Evolutionary conservation across 345 rosid genomes (phyloP), one percentile per base, ranked within the genome.

Genomic region (Psidium friedrichsthalianum): DNA sequence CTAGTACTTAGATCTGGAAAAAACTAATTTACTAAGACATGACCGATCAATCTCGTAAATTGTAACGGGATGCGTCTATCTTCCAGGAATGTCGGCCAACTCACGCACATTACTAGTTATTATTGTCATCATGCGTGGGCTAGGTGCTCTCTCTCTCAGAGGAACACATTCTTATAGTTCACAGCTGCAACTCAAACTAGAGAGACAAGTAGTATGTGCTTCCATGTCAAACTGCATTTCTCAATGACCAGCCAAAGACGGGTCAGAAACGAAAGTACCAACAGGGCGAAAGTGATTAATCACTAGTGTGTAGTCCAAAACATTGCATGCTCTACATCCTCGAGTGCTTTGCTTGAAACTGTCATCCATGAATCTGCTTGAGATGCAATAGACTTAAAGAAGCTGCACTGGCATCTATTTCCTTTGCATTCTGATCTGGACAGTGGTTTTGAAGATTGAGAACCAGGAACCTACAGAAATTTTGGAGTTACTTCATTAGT

Each of bases 371-470:
- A 32, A 18, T 44, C 47, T 82, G 84, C 57, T 69, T 69, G 47
- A 69, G 24, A 36, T 16, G 76, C 59, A 74, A 27, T 20, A 74
- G 42, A 76, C 32, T 54, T 54, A 32, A 74, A 44, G 52, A 27
- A 53, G 58, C 44, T 5, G 56, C 25, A 12, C 6, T 20, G 6
- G 20, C 74, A 76, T 59, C 93, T 97, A 93, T 82, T 87, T 91
- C 87, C 98, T 93, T 85, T 89, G 94, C 92, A 92, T 89, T 91
- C 91, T 95, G 91, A 97, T 91, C 96, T 93, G 83, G 99, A 97
- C 84, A 94, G 87, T 11, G 94, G 98, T 89, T 90, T 95, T 21
- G 96, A 90, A 83, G 96, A 92, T 85, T 93, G 93, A 51, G 93
- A 87, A 85, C 57, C 84, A 55, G 92, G 86, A 82, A 87, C 83